Percentiles rank a stretch among this genome's conserved stretches.
These are phyloP conservation scores for Candida dubliniensis DNA, from an alignment of 1,139 yeast species.

Conservation along the genomic window DNA sequence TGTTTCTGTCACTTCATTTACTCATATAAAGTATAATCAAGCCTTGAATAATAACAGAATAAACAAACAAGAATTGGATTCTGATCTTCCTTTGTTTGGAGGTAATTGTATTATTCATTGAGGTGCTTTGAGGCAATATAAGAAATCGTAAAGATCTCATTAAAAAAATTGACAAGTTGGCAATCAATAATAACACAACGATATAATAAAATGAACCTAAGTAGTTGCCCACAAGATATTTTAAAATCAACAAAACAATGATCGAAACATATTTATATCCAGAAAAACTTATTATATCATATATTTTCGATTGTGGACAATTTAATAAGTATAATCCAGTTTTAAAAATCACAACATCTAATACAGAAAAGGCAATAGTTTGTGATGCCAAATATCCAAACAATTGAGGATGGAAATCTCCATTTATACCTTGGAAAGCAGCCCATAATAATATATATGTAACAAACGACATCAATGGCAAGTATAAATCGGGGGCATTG, in stretches of 20 bases:
- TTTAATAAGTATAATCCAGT: constrained; percentile 46
- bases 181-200: constrained; percentile 43
- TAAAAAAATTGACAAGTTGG: constrained; percentile 64
- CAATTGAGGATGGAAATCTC: constrained; percentile 90
- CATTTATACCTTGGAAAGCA: constrained; percentile 80
- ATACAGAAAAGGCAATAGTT: constrained; percentile 76
- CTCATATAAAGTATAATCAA: constrained; percentile 41
- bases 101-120: constrained; percentile 48
- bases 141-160: constrained; percentile 83
- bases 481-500: constrained; percentile 95
- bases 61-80: constrained; percentile 81
- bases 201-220: constrained; percentile 39
- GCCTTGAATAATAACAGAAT: constrained; percentile 81
- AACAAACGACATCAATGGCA: constrained; percentile 89
- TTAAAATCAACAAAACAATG: constrained; percentile 53
- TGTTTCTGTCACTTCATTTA: constrained; percentile 16
- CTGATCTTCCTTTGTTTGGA: constrained; percentile 77
- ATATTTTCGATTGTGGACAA: constrained; percentile 58
- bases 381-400: constrained; percentile 90
- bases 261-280: constrained; percentile 94
- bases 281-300: constrained; percentile 86
- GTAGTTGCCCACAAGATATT: constrained; percentile 35
- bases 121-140: constrained; percentile 43
- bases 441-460: constrained; percentile 89
- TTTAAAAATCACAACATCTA: constrained; percentile 58